A percentile compares a stretch with the other conserved stretches of the same genome.
Evolutionary conservation across 805 yeast species (phyloP).

Genomic region (Suhomyces sp.): DNA sequence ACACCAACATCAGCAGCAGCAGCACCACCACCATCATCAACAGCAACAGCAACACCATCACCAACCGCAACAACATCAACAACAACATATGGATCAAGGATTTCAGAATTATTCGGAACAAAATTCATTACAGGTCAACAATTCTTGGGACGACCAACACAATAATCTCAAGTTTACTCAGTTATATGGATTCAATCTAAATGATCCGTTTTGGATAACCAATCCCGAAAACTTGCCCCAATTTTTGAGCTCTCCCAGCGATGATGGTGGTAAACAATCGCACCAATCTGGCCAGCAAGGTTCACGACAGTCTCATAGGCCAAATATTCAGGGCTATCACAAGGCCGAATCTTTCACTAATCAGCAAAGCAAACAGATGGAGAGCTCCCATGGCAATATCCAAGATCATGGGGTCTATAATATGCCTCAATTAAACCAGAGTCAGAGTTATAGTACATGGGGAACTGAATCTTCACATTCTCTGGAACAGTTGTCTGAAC

Average conservation of each 20-base stretch:
- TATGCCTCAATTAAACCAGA: not conserved
- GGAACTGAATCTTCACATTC: not conserved
- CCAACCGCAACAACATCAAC: not conserved
- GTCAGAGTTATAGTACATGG: not conserved
- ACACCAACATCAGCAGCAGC: not conserved
- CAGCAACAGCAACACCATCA: not conserved
- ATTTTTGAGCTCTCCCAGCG: slow-evolving; percentile 25
- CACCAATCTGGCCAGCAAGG: not conserved
- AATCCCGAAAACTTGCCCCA: slow-evolving; percentile 47
- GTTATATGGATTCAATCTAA: slow-evolving; percentile 38
- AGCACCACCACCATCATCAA: not conserved
- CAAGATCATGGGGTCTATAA: not conserved
- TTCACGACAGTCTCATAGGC: not conserved
- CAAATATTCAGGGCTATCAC: not conserved
- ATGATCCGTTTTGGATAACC: slow-evolving; percentile 52
- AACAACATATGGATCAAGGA: not conserved
- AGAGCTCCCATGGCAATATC: not conserved
- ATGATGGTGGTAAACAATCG: slow-evolving; percentile 13
- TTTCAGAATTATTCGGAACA: not conserved
- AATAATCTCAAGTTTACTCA: slow-evolving; percentile 25
- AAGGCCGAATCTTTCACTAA: not conserved
- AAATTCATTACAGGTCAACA: not conserved
- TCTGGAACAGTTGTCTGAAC: not conserved
- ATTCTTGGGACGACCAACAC: not conserved
- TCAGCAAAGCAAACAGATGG: not conserved